Evolutionary conservation across 1,284 basidiomycete genomes (phyloP).

Genomic region (Lignosus rhinocerotis): DNA sequence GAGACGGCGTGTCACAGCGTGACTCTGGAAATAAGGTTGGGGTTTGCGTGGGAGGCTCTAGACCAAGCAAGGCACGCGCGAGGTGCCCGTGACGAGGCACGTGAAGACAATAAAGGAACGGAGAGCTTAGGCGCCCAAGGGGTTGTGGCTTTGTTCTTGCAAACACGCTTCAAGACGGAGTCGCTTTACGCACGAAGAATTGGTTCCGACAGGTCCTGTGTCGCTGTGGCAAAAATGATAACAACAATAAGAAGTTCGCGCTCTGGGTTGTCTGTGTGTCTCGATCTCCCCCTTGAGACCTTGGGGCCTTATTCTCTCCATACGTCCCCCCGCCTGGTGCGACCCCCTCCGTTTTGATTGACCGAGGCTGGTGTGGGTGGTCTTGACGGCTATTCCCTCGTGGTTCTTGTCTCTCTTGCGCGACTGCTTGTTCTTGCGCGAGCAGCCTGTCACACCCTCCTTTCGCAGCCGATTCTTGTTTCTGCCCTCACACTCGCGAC

Average conservation of each 20-base stretch:
- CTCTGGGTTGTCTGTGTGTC: neutral
- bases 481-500: conserved; percentile 1
- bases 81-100: conserved; percentile 8
- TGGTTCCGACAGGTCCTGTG: conserved; percentile 1
- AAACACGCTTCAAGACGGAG: conserved; percentile 1
- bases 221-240: conserved; percentile 2
- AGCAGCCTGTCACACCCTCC: conserved; percentile 5
- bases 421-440: conserved; percentile 4
- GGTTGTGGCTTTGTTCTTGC: conserved; percentile 5
- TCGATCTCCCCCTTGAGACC: conserved; percentile 9
- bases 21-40: conserved; percentile 11
- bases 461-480: neutral
- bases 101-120: conserved; percentile 20
- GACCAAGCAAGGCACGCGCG: neutral
- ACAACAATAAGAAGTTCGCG: conserved; percentile 4
- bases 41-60: neutral
- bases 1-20: conserved; percentile 12
- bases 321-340: neutral
- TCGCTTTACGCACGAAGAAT: conserved; percentile 11
- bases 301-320: neutral
- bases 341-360: neutral
- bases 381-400: conserved; percentile 11
- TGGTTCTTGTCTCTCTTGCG: conserved; percentile 1
- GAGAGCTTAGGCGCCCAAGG: neutral
- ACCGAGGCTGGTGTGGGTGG: conserved; percentile 13